A percentile compares a stretch with the other conserved stretches of the same genome.
Conservation (phyloP, 257 asterid species). For the Ligustrum vulgare region DNA sequence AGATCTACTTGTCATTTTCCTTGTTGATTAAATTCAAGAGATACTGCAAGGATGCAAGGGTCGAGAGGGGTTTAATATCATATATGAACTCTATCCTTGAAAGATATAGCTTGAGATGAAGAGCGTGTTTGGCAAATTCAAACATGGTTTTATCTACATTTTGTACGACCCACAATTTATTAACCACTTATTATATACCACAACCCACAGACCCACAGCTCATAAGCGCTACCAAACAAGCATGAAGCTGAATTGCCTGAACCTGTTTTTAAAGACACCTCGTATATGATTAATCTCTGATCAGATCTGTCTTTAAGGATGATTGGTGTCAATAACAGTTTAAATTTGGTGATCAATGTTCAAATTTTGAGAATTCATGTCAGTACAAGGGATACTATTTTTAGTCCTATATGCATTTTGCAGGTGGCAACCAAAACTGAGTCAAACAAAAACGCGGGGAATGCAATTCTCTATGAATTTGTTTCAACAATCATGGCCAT, state of each 20-base stretch:
- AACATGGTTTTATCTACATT: too few relatives aligned
- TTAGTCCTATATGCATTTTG: not conserved
- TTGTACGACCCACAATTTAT: too few relatives aligned
- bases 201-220: too few relatives aligned
- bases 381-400: not conserved
- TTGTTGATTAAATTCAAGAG: not conserved
- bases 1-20: not conserved
- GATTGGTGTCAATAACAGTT: not conserved
- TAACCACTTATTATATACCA: too few relatives aligned
- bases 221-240: too few relatives aligned
- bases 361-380: not conserved
- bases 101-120: not conserved
- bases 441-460: conserved; percentile 92
- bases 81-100: too few relatives aligned
- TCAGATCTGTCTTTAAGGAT: not conserved
- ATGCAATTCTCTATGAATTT: conserved; percentile 97
- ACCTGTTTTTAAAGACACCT: not conserved
- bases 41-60: not conserved
- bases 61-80: not conserved
- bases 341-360: not conserved
- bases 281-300: not conserved
- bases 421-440: conserved; percentile 99
- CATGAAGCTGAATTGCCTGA: not conserved
- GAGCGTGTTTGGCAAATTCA: not conserved
- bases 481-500: conserved; percentile 86